Conservation (phyloP, 2,329 filamentous ascomycete genomes). For the Neofusicoccum umdonicola region DNA sequence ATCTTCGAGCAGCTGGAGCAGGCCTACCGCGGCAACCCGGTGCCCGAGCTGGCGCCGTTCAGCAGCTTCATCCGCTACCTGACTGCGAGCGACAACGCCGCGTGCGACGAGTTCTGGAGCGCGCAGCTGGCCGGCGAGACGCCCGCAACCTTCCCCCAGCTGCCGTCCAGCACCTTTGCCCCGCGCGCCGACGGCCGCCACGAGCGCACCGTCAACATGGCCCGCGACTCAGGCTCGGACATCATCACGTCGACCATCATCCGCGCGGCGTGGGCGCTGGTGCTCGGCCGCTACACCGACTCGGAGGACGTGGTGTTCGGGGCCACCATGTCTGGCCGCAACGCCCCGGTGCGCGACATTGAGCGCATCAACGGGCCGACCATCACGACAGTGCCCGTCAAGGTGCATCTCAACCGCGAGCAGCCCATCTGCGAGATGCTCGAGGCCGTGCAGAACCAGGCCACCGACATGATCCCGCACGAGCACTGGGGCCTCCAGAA, state of each 20-base stretch:
- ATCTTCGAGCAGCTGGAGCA: not conserved
- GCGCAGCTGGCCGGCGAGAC: not conserved
- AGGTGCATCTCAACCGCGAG: not conserved
- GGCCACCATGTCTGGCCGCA: conserved; percentile 25
- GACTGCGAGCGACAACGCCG: not conserved
- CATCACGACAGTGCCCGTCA: conserved; percentile 30
- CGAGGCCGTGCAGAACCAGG: not conserved
- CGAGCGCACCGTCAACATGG: not conserved
- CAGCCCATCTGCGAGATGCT: conserved; percentile 18
- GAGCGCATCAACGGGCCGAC: conserved; percentile 26
- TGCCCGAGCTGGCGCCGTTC: not conserved
- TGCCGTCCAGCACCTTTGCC: not conserved
- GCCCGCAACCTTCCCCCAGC: not conserved
- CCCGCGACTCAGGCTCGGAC: not conserved
- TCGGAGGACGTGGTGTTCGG: conserved; percentile 29
- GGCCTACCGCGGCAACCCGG: not conserved
- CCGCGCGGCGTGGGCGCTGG: conserved; percentile 27
- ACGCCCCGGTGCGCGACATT: conserved; percentile 23
- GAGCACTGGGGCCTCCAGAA: not conserved
- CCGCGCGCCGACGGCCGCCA: not conserved
- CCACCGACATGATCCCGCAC: not conserved
- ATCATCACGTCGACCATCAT: conserved; percentile 24
- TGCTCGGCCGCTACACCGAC: conserved; percentile 22
- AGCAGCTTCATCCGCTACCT: not conserved
- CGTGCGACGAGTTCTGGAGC: not conserved